These are phyloP conservation scores for Falciphora oryzae DNA, from an alignment of 2,329 filamentous ascomycete genomes.

Conservation along the genomic window DNA sequence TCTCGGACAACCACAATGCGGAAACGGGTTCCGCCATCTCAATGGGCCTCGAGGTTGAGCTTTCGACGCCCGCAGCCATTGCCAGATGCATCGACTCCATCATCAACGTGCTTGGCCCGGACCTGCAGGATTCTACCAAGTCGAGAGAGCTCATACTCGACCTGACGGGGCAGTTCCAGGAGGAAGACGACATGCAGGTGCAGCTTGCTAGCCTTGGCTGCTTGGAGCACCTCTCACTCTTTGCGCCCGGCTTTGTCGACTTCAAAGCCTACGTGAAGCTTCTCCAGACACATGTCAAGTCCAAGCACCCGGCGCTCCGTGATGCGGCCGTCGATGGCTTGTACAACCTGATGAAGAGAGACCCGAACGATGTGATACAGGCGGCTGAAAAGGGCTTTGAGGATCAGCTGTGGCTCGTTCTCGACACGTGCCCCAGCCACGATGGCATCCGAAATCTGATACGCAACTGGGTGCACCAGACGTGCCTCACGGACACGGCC, in stretches of 20 bases:
- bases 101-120: conserved; percentile 92
- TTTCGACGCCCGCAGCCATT: conserved; percentile 70
- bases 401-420: conserved; percentile 83
- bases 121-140: conserved; percentile 87
- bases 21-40: conserved; percentile 74
- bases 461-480: conserved; percentile 89
- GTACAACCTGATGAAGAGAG: conserved; percentile 91
- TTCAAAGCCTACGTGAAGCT: conserved; percentile 78
- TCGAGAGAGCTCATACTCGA: conserved; percentile 89
- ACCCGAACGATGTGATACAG: conserved; percentile 74
- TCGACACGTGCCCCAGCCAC: conserved; percentile 72
- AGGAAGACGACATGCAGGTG: conserved; percentile 59
- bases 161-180: conserved; percentile 74
- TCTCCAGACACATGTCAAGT: conserved; percentile 72
- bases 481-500: conserved; percentile 70
- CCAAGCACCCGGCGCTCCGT: conserved; percentile 61
- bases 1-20: conserved; percentile 83
- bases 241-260: conserved; percentile 81
- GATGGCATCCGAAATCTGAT: conserved; percentile 81
- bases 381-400: conserved; percentile 75
- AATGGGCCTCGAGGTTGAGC: conserved; percentile 84
- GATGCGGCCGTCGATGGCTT: conserved; percentile 82
- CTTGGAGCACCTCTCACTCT: conserved; percentile 85
- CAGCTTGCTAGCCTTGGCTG: conserved; percentile 75
- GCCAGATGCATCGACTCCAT: conserved; percentile 89